Percentiles rank a stretch among this genome's conserved stretches.
Conservation (phyloP, 2,329 filamentous ascomycete species). For the Calonectria pseudoreteaudii region DNA sequence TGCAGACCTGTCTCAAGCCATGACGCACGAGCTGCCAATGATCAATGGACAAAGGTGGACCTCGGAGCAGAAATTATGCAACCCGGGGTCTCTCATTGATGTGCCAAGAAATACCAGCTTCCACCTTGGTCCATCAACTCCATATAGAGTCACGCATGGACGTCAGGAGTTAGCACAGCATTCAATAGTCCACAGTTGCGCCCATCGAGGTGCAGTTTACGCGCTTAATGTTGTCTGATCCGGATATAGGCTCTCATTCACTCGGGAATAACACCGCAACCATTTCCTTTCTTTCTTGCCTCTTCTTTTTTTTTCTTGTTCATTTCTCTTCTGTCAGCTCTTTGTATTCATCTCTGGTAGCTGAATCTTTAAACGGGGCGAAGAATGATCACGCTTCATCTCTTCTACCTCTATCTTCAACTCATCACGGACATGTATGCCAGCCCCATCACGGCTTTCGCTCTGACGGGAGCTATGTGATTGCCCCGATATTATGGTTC, state of each 20-base stretch:
- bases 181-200: not conserved
- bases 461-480: not conserved
- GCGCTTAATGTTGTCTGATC: not conserved
- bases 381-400: not conserved
- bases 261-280: not conserved
- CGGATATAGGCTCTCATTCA: not conserved
- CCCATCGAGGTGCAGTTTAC: not conserved
- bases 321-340: not conserved
- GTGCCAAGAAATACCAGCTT: not conserved
- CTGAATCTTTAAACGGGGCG: not conserved
- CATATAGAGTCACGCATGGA: not conserved
- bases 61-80: not conserved
- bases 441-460: not conserved
- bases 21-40: not conserved
- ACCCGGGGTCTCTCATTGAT: not conserved
- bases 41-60: not conserved
- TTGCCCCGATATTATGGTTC: not conserved
- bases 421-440: not conserved
- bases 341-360: not conserved
- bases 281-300: not conserved
- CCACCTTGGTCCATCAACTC: not conserved
- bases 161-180: not conserved
- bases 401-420: not conserved
- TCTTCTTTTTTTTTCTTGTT: not conserved
- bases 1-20: not conserved